Evolutionary conservation across 2,329 filamentous ascomycete species (phyloP).

Genomic region (Fusarium chuoi): DNA sequence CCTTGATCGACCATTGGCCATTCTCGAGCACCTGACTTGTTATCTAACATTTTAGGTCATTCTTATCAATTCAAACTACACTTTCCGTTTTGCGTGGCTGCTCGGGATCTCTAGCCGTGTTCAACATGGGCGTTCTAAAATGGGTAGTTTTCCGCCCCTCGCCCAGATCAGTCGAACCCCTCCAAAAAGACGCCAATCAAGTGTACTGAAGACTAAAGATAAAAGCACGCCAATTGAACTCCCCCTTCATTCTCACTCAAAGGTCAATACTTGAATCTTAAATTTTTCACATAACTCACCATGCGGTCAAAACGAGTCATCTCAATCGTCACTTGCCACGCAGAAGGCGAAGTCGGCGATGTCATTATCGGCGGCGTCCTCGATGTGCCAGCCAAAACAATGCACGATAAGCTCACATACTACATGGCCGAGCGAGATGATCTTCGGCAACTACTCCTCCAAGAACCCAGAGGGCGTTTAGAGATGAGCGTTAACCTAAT

Average conservation of each 20-base stretch:
- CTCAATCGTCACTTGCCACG: slow-evolving; percentile 50
- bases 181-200: not conserved
- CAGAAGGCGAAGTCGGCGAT: slow-evolving; percentile 58
- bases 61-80: not conserved
- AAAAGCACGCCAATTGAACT: not conserved
- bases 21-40: too few species aligned
- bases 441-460: slow-evolving; percentile 38
- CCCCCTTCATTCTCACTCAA: not conserved
- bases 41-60: not conserved
- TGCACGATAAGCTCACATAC: slow-evolving; percentile 59
- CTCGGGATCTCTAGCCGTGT: slow-evolving; percentile 23
- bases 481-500: slow-evolving; percentile 13
- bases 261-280: not conserved
- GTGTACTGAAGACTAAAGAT: not conserved
- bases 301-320: slow-evolving; percentile 37
- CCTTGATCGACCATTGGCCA: not conserved
- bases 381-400: slow-evolving; percentile 55
- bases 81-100: not conserved
- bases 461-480: slow-evolving; percentile 5
- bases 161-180: not conserved
- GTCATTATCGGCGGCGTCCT: slow-evolving; percentile 60
- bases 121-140: not conserved
- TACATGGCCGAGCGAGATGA: slow-evolving; percentile 54
- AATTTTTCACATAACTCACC: not conserved
- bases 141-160: slow-evolving; percentile 10